These are phyloP conservation scores for Diospyros kaki DNA, from an alignment of 148 eudicot species.

Conservation along the genomic window DNA sequence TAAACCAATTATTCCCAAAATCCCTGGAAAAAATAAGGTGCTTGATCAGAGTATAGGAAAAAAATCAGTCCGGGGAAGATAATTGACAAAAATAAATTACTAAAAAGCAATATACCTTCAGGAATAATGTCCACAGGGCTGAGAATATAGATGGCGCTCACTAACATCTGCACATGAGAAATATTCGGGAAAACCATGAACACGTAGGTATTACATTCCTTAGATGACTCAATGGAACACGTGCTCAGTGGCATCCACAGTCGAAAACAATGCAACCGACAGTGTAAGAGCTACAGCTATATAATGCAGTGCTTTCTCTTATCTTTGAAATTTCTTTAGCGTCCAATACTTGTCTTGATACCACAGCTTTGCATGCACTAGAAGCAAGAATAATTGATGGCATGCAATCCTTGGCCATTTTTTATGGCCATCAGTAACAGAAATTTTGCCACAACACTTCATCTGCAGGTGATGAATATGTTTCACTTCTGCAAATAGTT, in stretches of 20 bases:
- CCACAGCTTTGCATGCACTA: not conserved
- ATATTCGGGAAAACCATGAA: not conserved
- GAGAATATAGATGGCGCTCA: conserved; percentile 59
- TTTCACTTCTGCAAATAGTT: too few relatives aligned
- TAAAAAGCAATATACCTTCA: conserved; percentile 48
- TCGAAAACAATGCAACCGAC: not conserved
- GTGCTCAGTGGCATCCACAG: not conserved
- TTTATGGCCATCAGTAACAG: not conserved
- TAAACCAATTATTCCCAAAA: conserved; percentile 75
- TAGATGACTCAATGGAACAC: not conserved
- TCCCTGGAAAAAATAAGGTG: conserved; percentile 31
- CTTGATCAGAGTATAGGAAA: not conserved
- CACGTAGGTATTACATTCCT: not conserved
- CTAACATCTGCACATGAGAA: conserved; percentile 43
- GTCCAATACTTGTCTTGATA: too few relatives aligned
- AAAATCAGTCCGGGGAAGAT: not conserved
- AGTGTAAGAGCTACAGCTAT: not conserved
- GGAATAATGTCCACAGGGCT: conserved; percentile 92
- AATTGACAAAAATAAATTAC: not conserved
- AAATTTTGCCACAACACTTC: too few relatives aligned
- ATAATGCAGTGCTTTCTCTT: too few relatives aligned
- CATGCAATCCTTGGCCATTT: not conserved
- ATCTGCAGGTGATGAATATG: too few relatives aligned
- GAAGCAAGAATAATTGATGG: not conserved
- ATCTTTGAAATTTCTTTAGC: too few relatives aligned